Base-by-base conservation (phyloP, 768 basidiomycete genomes). In the Macrocybe gigantea region DNA sequence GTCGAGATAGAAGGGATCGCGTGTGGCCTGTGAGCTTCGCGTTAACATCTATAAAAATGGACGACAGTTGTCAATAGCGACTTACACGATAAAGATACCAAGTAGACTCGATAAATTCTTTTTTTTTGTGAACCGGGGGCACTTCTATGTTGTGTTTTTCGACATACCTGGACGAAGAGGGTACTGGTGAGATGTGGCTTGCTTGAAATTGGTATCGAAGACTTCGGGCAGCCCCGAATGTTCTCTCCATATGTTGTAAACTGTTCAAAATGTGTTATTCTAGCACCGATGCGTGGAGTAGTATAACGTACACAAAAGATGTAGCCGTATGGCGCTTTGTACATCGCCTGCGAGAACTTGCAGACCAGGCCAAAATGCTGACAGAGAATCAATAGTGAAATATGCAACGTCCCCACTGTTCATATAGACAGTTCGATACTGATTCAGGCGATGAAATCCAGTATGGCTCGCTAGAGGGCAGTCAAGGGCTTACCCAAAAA, bases 321-420 rank as follows among this genome's bases (percentile, higher is more conserved):
- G 95, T n/a, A 88, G 76, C 57, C 90, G 90, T 56, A 96, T 89
- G 12, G 94, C 95, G 62, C 79, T 92, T 61, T 89, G 83, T 33
- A 96, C 61, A 68, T 96, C 89, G 13, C 88, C 89, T 3, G 83
- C 82, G 9, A 92, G 67, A 7, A 93, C 88, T 66, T 96, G 95
- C 11, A 97, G 71, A 14, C 94, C 96, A n/a, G 95, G 92, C 83
- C 94, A 93, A 64, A 98, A 99, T 1, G 96, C 93, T 2, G 93
- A 91, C 11, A 99, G 69, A 2, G 93, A 96, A 62, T 99, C 96
- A n/a, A 95, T 72, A n/a, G 83, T 86, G 39, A 74, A 68, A 58
- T 84, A 89, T 6, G 83, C 74, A 5, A 81, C 70, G 50, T 89
- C 84, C 13, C 94, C 92, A 30, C 71, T 80, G 43, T 79, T 68